Evolutionary conservation across 352 stramenopile genomes (phyloP).

Genomic region (Pythium scleroteichum): DNA sequence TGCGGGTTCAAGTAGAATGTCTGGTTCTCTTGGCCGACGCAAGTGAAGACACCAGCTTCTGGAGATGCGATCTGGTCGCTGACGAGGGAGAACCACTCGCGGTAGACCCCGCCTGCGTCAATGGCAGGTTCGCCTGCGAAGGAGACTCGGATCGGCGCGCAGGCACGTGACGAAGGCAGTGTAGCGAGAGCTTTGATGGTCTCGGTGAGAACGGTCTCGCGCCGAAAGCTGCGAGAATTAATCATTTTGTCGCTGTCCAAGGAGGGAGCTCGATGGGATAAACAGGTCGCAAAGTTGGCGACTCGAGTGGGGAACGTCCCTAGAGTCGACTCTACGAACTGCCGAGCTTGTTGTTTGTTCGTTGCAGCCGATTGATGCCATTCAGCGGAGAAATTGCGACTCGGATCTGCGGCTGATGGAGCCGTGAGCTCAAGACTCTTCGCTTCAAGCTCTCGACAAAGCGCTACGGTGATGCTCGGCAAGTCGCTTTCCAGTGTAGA

Average conservation of each 20-base stretch:
- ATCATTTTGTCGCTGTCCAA: too few relatives aligned
- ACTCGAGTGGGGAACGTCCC: neutral
- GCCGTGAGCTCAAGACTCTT: neutral
- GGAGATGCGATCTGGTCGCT: conserved; percentile 48
- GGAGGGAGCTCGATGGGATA: too few relatives aligned
- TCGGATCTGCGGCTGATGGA: neutral
- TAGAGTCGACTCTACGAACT: neutral
- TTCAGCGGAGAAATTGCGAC: neutral
- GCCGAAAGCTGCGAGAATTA: neutral
- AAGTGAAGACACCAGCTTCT: conserved; percentile 52
- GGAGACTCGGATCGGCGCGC: neutral
- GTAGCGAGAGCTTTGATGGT: neutral
- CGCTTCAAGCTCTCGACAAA: too few relatives aligned
- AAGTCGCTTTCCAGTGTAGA: too few relatives aligned
- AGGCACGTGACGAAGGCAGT: neutral
- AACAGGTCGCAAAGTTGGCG: neutral
- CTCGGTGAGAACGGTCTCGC: neutral
- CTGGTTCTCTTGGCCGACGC: conserved; percentile 53
- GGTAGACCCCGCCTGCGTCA: conserved; percentile 14
- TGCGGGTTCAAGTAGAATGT: conserved; percentile 63
- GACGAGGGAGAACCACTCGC: conserved; percentile 81
- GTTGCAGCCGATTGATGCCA: neutral
- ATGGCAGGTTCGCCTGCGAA: conserved; percentile 4
- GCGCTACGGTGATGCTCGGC: too few relatives aligned
- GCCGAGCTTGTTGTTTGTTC: neutral